Evolutionary conservation across 345 rosid species (phyloP).

Genomic region (Theobroma cacao): DNA sequence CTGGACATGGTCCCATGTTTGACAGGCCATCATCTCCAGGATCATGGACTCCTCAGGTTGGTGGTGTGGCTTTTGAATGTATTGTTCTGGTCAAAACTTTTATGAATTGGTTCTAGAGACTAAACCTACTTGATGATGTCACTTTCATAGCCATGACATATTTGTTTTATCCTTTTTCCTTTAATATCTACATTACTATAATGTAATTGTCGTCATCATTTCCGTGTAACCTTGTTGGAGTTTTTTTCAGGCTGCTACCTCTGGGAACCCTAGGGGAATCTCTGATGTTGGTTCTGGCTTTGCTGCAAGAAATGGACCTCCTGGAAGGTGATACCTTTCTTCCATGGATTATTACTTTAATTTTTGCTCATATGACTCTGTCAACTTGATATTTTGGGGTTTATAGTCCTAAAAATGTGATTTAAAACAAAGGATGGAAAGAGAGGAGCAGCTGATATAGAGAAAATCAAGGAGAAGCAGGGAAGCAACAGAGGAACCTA

Average conservation of each 20-base stretch:
- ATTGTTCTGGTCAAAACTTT: neutral
- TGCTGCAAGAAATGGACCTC: slow-evolving; percentile 49
- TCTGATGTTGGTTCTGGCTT: slow-evolving; percentile 50
- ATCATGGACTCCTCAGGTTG: slow-evolving; percentile 75
- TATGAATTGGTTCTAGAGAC: neutral
- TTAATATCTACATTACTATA: neutral
- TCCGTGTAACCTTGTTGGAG: slow-evolving; percentile 13
- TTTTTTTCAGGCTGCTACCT: slow-evolving; percentile 39
- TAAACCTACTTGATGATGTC: neutral
- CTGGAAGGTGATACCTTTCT: slow-evolving; percentile 41
- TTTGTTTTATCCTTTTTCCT: neutral
- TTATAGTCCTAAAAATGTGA: neutral
- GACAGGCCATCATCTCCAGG: slow-evolving; percentile 70
- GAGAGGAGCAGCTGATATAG: neutral
- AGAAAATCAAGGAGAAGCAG: neutral
- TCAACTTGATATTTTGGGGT: neutral
- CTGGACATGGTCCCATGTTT: slow-evolving; percentile 62
- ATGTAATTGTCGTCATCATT: neutral
- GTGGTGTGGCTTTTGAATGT: slow-evolving; percentile 4
- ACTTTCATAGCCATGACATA: neutral
- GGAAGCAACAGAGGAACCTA: neutral
- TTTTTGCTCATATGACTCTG: neutral
- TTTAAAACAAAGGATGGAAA: neutral
- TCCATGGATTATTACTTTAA: neutral
- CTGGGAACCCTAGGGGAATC: slow-evolving; percentile 49